These are phyloP conservation scores for Emmonsia crescens DNA, from an alignment of 2,329 filamentous ascomycete species.

Conservation along the genomic window DNA sequence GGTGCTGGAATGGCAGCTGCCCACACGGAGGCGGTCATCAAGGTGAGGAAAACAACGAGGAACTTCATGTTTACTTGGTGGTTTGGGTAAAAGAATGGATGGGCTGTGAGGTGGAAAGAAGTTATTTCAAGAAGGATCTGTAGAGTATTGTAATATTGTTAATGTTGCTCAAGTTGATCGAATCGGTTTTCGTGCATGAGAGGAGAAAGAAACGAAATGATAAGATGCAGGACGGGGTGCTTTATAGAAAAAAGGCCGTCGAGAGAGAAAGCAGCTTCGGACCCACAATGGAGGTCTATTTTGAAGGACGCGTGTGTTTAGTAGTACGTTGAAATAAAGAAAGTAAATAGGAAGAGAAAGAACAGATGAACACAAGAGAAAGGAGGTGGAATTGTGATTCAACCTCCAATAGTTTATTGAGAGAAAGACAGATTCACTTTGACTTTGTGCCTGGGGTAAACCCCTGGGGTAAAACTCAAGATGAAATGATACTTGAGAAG, in stretches of 20 bases:
- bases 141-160: neutral
- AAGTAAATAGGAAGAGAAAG: neutral
- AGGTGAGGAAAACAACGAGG: slow-evolving; percentile 31
- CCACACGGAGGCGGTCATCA: slow-evolving; percentile 29
- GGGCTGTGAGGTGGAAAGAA: slow-evolving; percentile 10
- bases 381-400: neutral
- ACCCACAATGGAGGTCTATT: neutral
- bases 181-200: neutral
- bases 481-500: neutral
- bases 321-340: slow-evolving; percentile 3
- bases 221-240: neutral
- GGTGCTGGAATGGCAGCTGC: slow-evolving; percentile 19
- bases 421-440: neutral
- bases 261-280: neutral
- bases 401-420: slow-evolving; percentile 2
- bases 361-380: neutral
- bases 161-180: neutral
- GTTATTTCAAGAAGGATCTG: slow-evolving; percentile 6
- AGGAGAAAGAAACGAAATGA: neutral
- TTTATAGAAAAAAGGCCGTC: slow-evolving; percentile 3
- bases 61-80: slow-evolving; percentile 38
- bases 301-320: neutral
- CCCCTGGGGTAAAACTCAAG: neutral
- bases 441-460: neutral
- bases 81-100: slow-evolving; percentile 6